Conservation (phyloP, 495 filamentous ascomycete species). For the Hypoxylon subgilvum region DNA sequence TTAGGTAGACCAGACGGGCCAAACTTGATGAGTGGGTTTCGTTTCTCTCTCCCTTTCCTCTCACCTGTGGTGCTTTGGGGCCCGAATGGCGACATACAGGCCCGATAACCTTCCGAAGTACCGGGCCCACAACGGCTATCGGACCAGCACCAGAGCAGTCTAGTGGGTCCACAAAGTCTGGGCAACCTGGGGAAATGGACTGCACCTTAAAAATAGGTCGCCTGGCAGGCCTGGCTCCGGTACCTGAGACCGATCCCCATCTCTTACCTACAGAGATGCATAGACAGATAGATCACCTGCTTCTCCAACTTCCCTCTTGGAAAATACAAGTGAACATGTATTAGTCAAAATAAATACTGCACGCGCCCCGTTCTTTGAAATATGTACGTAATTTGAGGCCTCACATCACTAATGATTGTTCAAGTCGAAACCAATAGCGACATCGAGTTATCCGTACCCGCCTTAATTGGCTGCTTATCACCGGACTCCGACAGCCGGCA, state of each 20-base stretch:
- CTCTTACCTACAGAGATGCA: background rate
- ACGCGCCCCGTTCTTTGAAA: too few relatives aligned
- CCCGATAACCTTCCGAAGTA: conserved; percentile 34
- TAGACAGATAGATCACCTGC: background rate
- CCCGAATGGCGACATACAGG: conserved; percentile 34
- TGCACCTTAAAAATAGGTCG: conserved; percentile 30
- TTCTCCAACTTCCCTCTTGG: background rate
- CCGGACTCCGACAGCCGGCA: conserved; percentile 33
- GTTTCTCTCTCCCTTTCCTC: too few relatives aligned
- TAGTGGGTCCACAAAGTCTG: too few relatives aligned
- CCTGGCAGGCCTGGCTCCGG: conserved; percentile 4
- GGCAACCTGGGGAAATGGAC: conserved; percentile 36
- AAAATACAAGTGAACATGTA: too few relatives aligned
- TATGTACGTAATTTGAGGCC: too few relatives aligned
- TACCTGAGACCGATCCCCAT: conserved; percentile 20
- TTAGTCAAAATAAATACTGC: too few relatives aligned
- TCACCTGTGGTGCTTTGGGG: conserved; percentile 30
- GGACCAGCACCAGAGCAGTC: conserved; percentile 15
- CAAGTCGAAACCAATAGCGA: too few relatives aligned
- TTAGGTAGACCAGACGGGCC: too few relatives aligned
- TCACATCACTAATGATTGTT: too few relatives aligned
- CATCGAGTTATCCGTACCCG: too few relatives aligned
- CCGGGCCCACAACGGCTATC: conserved; percentile 32
- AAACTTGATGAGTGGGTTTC: too few relatives aligned
- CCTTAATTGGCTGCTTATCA: conserved; percentile 8